Base-by-base conservation (phyloP, 805 yeast genomes). In the Saturnispora diversa region DNA sequence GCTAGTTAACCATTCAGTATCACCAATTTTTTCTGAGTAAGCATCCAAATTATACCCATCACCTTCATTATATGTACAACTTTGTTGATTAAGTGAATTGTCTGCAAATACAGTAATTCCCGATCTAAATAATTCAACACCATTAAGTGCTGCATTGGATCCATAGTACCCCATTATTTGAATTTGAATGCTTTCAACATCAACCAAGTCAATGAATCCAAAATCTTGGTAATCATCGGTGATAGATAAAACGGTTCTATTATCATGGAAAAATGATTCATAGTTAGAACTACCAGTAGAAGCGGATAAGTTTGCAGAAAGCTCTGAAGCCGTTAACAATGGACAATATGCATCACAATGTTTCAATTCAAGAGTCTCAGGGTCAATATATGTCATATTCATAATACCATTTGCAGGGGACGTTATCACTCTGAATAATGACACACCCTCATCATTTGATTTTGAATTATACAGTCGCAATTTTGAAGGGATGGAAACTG, bases 261-360 rank as follows among this genome's bases (percentile, higher is more conserved):
- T 47, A 27, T 55, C 43, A n/a, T 51, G 38, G 19, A 38, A 45
- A 13, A 47, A 47, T 1, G 48, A 42, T 27, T 47, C 42, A 16
- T 47, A 47, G 11, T 30, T 35, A 7, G 39, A 27, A 3, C n/a
- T 19, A 11, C 35, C 39, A n/a, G 32, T 20, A 6, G 35, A 19
- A 5, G 26, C 6, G 3, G 21, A 16, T 15, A 31, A 7, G 8
- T 38, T 23, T 3, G 40, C 19, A 2, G 41, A 15, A 8, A 80
- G 56, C 2, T 57, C 53, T 0, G 66, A 42, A 10, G 58, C 56
- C 22, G 68, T 66, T 1, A 70, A 61, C 20, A 90, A 64, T 1
- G 96, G 94, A 60, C 98, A 92, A 72, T 75, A 80, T 1, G 95
- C 94, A 58, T 87, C 95, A 66, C 98, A 92, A 54, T 64, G 63